Percentiles rank a stretch among this genome's conserved stretches.
Evolutionary conservation across 2,329 filamentous ascomycete genomes (phyloP).

Genomic region (Cladosporium sp.): DNA sequence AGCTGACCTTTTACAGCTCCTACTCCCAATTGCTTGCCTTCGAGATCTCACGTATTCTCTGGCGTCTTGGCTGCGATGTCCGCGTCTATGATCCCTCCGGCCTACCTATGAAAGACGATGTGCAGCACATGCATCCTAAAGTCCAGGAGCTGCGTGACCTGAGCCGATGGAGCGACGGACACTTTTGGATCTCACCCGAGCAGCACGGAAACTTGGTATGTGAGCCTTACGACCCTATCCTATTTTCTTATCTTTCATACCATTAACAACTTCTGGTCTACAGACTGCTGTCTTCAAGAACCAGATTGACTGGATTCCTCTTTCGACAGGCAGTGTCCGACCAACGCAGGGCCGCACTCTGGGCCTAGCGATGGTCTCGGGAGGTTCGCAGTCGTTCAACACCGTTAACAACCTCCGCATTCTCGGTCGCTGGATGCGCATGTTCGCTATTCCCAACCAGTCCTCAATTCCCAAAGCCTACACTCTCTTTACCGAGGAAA

Average conservation of each 20-base stretch:
- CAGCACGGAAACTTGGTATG: slow-evolving; percentile 61
- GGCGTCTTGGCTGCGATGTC: slow-evolving; percentile 62
- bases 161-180: slow-evolving; percentile 62
- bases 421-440: slow-evolving; percentile 55
- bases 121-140: slow-evolving; percentile 54
- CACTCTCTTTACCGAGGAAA: slow-evolving; percentile 48
- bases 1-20: slow-evolving; percentile 41
- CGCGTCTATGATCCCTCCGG: slow-evolving; percentile 57
- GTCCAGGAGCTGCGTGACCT: slow-evolving; percentile 61
- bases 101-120: slow-evolving; percentile 61
- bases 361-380: slow-evolving; percentile 58
- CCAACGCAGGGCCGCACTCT: slow-evolving; percentile 64
- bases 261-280: no score
- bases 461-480: slow-evolving; percentile 61
- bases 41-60: slow-evolving; percentile 58
- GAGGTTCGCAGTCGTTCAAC: slow-evolving; percentile 65
- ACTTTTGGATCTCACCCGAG: slow-evolving; percentile 63
- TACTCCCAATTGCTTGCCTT: slow-evolving; percentile 59
- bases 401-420: slow-evolving; percentile 62
- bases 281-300: slow-evolving; percentile 65
- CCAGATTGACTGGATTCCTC: slow-evolving; percentile 67
- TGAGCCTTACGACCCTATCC: background rate
- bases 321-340: slow-evolving; percentile 57
- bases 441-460: slow-evolving; percentile 58
- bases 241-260: background rate